phyloP scores from a whole-genome alignment of 345 rosid genomes.

The Euphorbia pulcherrima region DNA sequence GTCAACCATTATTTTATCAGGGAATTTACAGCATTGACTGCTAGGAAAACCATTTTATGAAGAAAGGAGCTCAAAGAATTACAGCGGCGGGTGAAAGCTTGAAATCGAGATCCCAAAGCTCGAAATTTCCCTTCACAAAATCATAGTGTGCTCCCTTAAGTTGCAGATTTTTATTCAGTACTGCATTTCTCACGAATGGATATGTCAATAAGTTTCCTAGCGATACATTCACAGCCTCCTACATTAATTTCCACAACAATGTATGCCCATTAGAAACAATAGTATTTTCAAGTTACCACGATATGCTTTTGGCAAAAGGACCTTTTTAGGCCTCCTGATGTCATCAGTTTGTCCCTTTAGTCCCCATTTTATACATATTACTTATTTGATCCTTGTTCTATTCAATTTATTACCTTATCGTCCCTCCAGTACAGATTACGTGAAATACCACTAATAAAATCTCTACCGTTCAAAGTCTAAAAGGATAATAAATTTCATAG shows the following conservation, averaged over 20 bases:
- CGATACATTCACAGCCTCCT: conserved; percentile 39
- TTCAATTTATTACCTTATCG: no score
- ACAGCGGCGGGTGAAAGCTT: background rate
- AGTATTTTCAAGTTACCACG: no score
- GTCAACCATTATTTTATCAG: background rate
- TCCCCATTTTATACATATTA: no score
- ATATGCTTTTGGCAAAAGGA: no score
- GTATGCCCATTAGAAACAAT: background rate
- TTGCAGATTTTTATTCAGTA: conserved; percentile 11
- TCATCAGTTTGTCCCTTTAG: no score
- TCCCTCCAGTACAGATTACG: no score
- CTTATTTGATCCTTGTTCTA: no score
- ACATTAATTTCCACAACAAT: conserved; percentile 7
- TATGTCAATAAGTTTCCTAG: conserved; percentile 33
- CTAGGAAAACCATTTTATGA: background rate
- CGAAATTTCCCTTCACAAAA: conserved; percentile 45
- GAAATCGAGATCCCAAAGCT: conserved; percentile 63
- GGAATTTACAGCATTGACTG: conserved; percentile 3
- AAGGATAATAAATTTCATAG: no score
- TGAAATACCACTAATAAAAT: no score
- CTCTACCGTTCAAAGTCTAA: no score
- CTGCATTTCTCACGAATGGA: conserved; percentile 34
- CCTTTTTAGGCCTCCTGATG: no score
- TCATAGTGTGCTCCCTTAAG: conserved; percentile 32
- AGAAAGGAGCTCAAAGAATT: background rate